Base-by-base conservation (phyloP, 805 yeast genomes). In the Candida quercuum region DNA sequence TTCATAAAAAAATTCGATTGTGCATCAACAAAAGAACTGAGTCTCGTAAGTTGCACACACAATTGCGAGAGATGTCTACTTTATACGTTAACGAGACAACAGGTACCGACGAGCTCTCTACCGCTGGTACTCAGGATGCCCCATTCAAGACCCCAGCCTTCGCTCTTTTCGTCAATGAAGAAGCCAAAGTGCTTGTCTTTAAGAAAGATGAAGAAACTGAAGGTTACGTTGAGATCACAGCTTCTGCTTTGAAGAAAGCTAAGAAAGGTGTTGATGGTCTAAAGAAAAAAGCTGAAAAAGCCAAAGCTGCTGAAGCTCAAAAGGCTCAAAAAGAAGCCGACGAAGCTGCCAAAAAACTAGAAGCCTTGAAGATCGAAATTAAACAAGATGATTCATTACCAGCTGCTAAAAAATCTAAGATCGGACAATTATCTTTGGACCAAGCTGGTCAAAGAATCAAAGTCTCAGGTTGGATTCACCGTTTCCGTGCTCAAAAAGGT, bases 401-500 rank as follows among this genome's bases (percentile, higher is more conserved):
- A 38, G 57, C 52, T 25, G 91, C 97, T 32, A 57, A 63, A 39
- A 76, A 67, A 55, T 72, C 78, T 60, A 89, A 86, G 66, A 74
- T 93, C 53, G 40, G 35, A 24, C 33, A 37, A 26, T 26, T 26
- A 14, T 9, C 29, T 26, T 11, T 6, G 3, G 61, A 67, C 43
- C 50, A 71, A 9, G 71, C 87, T 29, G 93, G 78, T 40, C 50
- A 67, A 45, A 78, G 99, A 62, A 87, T 87, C 37, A 59, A 71
- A 39, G 81, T 91, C 31, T 79, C 78, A 47, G 99, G 99, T 45
- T 93, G 99, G 99, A 73, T 93, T 44, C 99, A 93, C 64, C 82
- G 99, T 61, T 71, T 94, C 52, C 81, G 99, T 63, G 52, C 78
- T 31, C 98, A 93, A 64, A 93, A 94, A 69, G 96, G 95, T 32